A percentile compares a stretch with the other conserved stretches of the same genome.
Conservation (phyloP, 345 rosid species). For the Abelmoschus esculentus region DNA sequence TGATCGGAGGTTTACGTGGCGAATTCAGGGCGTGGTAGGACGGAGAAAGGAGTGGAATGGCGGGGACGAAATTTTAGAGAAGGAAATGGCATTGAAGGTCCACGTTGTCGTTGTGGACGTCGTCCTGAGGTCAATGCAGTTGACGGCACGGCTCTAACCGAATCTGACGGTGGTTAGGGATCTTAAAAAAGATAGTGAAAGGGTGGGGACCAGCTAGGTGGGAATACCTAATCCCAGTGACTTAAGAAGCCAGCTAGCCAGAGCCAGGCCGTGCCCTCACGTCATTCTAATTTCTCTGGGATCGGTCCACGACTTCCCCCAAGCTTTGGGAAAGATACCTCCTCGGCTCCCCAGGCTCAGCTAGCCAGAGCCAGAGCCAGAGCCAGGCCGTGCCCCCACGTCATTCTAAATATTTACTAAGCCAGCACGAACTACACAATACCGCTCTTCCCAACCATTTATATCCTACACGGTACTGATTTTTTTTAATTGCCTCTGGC, state of each 20-base stretch:
- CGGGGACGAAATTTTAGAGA: background rate
- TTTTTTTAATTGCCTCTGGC: background rate
- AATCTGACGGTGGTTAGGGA: conserved; percentile 35
- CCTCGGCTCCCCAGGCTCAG: background rate
- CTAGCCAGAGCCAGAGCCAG: no score
- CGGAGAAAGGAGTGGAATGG: conserved; percentile 8
- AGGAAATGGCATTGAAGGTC: conserved; percentile 32
- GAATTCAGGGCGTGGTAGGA: background rate
- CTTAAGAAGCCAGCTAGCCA: conserved; percentile 21
- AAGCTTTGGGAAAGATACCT: no score
- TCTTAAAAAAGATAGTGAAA: background rate
- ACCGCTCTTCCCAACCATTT: background rate
- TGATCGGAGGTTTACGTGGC: background rate
- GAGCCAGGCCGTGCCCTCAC: conserved; percentile 12
- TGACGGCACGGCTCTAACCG: conserved; percentile 65
- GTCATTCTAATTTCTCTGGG: conserved; percentile 24
- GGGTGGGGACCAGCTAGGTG: conserved; percentile 26
- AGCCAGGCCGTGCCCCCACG: no score
- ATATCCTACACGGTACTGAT: background rate
- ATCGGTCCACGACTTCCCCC: conserved; percentile 30
- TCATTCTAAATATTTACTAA: no score
- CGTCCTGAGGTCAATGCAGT: conserved; percentile 56
- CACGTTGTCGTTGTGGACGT: conserved; percentile 39
- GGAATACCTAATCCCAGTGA: conserved; percentile 59
- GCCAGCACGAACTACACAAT: no score